Evolutionary conservation across 495 filamentous ascomycete genomes (phyloP).

Genomic region (Melanomma pulvis-pyrius): DNA sequence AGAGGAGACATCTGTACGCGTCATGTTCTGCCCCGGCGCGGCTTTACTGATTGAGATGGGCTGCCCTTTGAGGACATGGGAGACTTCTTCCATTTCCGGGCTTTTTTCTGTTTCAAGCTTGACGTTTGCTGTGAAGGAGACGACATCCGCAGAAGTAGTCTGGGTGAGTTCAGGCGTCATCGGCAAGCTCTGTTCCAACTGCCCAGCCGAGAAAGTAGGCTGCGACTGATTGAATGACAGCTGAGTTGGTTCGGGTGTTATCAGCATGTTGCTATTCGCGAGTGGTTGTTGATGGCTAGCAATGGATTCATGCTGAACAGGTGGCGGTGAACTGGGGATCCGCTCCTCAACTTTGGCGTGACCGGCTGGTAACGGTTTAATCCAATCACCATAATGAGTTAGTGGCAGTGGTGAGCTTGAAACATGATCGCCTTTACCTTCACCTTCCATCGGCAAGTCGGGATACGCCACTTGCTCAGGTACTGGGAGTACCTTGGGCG

Average conservation of each 20-base stretch:
- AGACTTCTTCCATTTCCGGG: conserved; percentile 13
- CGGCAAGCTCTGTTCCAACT: conserved; percentile 30
- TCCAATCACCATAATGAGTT: background rate
- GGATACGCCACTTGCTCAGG: background rate
- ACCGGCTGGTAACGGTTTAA: no score
- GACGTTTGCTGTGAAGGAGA: conserved; percentile 5
- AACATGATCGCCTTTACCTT: background rate
- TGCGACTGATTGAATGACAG: conserved; percentile 13
- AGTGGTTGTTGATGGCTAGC: conserved; percentile 24
- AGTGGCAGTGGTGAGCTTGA: conserved; percentile 11
- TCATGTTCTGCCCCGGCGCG: conserved; percentile 6
- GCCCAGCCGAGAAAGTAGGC: background rate
- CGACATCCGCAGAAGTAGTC: conserved; percentile 16
- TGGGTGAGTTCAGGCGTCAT: conserved; percentile 36
- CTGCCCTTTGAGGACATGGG: background rate
- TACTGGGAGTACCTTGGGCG: background rate
- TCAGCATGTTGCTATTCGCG: conserved; percentile 23
- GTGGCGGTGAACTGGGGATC: background rate
- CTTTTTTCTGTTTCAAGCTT: background rate
- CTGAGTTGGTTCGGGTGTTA: conserved; percentile 39
- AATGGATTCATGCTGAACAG: background rate
- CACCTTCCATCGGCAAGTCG: background rate
- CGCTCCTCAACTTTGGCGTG: background rate
- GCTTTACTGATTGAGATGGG: conserved; percentile 1
- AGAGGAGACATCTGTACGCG: conserved; percentile 2